Conservation (phyloP, 768 basidiomycete species). For the Lentinula aciculospora region DNA sequence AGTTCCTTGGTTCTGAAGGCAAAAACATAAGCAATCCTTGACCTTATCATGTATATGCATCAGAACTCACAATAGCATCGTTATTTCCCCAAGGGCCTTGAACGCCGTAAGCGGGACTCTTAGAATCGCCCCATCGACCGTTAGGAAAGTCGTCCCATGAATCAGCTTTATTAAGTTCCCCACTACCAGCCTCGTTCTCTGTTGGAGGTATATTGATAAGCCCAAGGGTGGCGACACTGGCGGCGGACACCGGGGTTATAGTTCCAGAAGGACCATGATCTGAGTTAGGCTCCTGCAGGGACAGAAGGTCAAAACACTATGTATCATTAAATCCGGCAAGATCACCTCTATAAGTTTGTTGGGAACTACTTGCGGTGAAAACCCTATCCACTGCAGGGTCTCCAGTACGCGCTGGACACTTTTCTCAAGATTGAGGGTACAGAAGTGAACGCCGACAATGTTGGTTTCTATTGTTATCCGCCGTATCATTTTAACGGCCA, state of each 20-base stretch:
- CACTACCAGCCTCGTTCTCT: constrained; percentile 57
- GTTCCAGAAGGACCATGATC: constrained; percentile 22
- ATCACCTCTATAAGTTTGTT: constrained; percentile 68
- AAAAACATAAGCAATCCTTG: not conserved
- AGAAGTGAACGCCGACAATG: constrained; percentile 83
- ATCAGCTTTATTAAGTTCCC: constrained; percentile 71
- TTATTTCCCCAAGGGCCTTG: constrained; percentile 76
- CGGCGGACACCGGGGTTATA: constrained; percentile 63
- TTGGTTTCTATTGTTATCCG: constrained; percentile 49
- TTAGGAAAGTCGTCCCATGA: constrained; percentile 98
- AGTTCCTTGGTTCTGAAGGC: constrained; percentile 56
- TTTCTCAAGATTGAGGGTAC: constrained; percentile 96
- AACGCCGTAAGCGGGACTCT: constrained; percentile 91
- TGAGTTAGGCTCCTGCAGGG: constrained; percentile 33
- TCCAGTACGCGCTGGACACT: constrained; percentile 86
- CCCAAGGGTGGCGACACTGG: constrained; percentile 53
- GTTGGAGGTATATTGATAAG: constrained; percentile 43
- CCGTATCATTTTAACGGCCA: constrained; percentile 78
- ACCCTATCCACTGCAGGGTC: constrained; percentile 64
- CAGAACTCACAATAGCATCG: constrained; percentile 50
- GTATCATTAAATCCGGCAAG: constrained; percentile 4
- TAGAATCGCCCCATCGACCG: constrained; percentile 95
- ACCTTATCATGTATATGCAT: not conserved
- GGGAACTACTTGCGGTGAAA: constrained; percentile 26
- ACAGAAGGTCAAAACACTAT: not conserved